These are phyloP conservation scores for Penicillium sp. DNA, from an alignment of 2,329 filamentous ascomycete species.

Conservation along the genomic window DNA sequence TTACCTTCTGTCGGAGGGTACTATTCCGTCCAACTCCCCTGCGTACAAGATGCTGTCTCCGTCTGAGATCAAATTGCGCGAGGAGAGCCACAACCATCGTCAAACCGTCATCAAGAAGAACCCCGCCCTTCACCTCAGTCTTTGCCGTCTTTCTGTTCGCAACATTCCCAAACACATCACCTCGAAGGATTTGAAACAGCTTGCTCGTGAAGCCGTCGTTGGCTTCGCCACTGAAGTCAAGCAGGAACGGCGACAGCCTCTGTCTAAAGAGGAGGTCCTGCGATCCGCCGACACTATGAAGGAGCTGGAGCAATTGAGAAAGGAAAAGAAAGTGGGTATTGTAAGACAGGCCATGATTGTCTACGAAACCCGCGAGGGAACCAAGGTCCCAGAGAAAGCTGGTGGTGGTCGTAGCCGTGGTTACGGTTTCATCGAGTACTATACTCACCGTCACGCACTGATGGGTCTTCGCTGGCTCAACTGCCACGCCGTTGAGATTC, in stretches of 20 bases:
- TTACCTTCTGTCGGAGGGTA: slow-evolving; percentile 84
- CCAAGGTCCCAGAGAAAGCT: slow-evolving; percentile 74
- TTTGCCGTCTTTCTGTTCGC: slow-evolving; percentile 86
- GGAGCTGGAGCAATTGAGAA: slow-evolving; percentile 76
- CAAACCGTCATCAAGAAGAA: slow-evolving; percentile 90
- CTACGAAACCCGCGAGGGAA: slow-evolving; percentile 82
- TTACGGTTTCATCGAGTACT: slow-evolving; percentile 97
- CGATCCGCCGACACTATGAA: slow-evolving; percentile 78
- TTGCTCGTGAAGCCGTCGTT: slow-evolving; percentile 89
- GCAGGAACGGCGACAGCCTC: slow-evolving; percentile 67
- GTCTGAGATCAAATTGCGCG: slow-evolving; percentile 81
- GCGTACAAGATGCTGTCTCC: slow-evolving; percentile 74
- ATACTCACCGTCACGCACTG: slow-evolving; percentile 85
- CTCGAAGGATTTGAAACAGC: slow-evolving; percentile 84
- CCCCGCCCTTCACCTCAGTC: slow-evolving; percentile 80
- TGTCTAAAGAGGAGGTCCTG: slow-evolving; percentile 85
- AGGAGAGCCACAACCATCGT: slow-evolving; percentile 81
- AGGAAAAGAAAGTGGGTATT: slow-evolving; percentile 78
- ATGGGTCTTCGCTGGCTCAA: slow-evolving; percentile 96
- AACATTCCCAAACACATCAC: slow-evolving; percentile 83
- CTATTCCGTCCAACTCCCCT: slow-evolving; percentile 72
- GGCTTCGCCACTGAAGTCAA: slow-evolving; percentile 92
- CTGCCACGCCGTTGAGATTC: slow-evolving; percentile 60
- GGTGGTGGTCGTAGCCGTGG: slow-evolving; percentile 83
- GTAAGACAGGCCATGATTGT: slow-evolving; percentile 94